These are phyloP conservation scores for Trametes cingulata DNA, from an alignment of 768 basidiomycete species.

Conservation along the genomic window DNA sequence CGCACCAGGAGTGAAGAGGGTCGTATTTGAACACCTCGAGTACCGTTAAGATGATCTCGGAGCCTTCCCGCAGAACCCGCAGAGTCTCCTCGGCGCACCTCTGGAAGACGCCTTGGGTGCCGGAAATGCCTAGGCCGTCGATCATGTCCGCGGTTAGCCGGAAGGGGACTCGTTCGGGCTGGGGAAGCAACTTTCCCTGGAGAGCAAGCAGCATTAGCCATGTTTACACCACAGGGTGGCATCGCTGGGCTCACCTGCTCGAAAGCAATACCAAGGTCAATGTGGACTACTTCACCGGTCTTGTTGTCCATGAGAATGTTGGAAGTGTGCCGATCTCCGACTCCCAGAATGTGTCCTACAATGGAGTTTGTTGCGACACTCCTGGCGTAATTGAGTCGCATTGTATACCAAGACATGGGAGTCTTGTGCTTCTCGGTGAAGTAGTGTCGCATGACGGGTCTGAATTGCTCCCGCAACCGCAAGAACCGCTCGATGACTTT, in stretches of 20 bases:
- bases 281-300: constrained; percentile 90
- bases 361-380: constrained; percentile 94
- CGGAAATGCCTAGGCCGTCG: constrained; percentile 89
- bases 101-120: constrained; percentile 92
- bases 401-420: constrained; percentile 90
- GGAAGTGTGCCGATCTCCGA: constrained; percentile 89
- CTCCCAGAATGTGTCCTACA: constrained; percentile 87
- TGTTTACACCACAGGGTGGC: neutral
- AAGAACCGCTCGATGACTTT: constrained; percentile 33
- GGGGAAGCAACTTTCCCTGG: constrained; percentile 74
- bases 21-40: constrained; percentile 97
- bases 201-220: neutral
- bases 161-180: constrained; percentile 93
- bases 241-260: constrained; percentile 66
- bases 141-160: constrained; percentile 92
- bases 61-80: constrained; percentile 82
- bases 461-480: constrained; percentile 43
- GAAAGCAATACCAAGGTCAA: constrained; percentile 96
- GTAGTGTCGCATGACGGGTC: constrained; percentile 91
- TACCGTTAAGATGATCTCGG: constrained; percentile 89
- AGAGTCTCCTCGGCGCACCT: constrained; percentile 94
- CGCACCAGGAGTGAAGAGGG: constrained; percentile 89
- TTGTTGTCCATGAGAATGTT: constrained; percentile 88
- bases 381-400: constrained; percentile 85
- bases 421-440: constrained; percentile 89